Evolutionary conservation across 2,329 filamentous ascomycete genomes (phyloP).

Genomic region (Trichoderma sp.): DNA sequence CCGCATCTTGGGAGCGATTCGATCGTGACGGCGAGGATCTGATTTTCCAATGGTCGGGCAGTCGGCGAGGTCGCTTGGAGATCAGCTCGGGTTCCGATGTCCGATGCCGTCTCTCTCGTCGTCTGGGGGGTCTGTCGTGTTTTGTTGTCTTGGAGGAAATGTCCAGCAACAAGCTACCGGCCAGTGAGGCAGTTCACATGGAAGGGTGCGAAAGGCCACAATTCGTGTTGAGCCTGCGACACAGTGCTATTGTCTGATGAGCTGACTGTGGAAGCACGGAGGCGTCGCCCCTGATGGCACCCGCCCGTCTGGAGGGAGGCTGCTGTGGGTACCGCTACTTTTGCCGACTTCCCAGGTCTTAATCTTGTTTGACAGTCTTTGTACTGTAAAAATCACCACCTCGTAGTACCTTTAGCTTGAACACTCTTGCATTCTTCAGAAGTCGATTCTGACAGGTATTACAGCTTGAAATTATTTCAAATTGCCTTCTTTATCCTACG

Average conservation of each 20-base stretch:
- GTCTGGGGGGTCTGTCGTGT: neutral
- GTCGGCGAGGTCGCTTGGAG: constrained; percentile 24
- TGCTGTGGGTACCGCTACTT: no score
- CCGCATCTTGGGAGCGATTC: constrained; percentile 46
- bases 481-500: no score
- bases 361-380: no score
- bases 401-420: no score
- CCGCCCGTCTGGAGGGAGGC: neutral
- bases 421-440: fast-evolving
- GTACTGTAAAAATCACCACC: no score
- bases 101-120: constrained; percentile 27
- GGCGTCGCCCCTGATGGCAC: neutral
- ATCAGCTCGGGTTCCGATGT: constrained; percentile 10
- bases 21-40: constrained; percentile 11
- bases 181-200: constrained; percentile 17
- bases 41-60: constrained; percentile 14
- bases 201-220: constrained; percentile 26
- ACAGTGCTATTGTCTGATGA: constrained; percentile 22
- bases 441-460: no score
- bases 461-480: no score
- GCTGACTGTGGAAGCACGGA: constrained; percentile 21
- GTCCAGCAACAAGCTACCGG: constrained; percentile 7
- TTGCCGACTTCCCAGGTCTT: no score
- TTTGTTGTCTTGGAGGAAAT: constrained; percentile 4
- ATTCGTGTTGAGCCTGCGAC: constrained; percentile 27